Evolutionary conservation across 129 eudicot genomes (phyloP).

Genomic region (Flaveria trinervia): DNA sequence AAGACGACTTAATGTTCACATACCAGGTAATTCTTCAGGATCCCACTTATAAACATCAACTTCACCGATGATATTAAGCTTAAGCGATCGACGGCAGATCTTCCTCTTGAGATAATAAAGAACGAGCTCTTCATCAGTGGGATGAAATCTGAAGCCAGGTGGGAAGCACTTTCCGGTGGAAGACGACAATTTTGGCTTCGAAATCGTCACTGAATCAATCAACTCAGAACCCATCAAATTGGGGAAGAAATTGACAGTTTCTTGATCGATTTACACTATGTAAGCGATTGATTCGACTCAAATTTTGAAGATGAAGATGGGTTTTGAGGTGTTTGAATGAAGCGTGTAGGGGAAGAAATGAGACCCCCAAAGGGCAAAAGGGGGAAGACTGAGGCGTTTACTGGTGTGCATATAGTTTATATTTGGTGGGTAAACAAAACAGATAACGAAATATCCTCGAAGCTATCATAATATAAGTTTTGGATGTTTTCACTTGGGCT

Average conservation of each 20-base stretch:
- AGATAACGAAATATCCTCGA: conserved; percentile 24
- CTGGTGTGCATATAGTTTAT: not conserved
- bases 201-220: conserved; percentile 23
- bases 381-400: not conserved
- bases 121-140: conserved; percentile 80
- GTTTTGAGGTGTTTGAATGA: conserved; percentile 18
- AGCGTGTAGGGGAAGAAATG: conserved; percentile 34
- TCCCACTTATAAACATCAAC: conserved; percentile 86
- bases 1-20: not conserved
- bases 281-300: not conserved
- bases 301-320: not conserved
- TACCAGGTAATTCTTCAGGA: conserved; percentile 86
- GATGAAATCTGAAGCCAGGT: conserved; percentile 82
- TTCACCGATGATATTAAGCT: conserved; percentile 62
- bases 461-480: not conserved
- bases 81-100: conserved; percentile 59
- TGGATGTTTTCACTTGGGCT: too few species aligned
- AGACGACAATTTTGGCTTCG: conserved; percentile 27
- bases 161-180: conserved; percentile 46
- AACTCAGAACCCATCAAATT: conserved; percentile 40
- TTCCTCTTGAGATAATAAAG: conserved; percentile 71
- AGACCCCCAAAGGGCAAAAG: conserved; percentile 28
- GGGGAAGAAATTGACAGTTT: not conserved
- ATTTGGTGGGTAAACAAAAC: conserved; percentile 1
- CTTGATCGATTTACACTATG: not conserved